phyloP scores from a whole-genome alignment of 192 early-diverging fungal species.

The Backusella tarrabulga region DNA sequence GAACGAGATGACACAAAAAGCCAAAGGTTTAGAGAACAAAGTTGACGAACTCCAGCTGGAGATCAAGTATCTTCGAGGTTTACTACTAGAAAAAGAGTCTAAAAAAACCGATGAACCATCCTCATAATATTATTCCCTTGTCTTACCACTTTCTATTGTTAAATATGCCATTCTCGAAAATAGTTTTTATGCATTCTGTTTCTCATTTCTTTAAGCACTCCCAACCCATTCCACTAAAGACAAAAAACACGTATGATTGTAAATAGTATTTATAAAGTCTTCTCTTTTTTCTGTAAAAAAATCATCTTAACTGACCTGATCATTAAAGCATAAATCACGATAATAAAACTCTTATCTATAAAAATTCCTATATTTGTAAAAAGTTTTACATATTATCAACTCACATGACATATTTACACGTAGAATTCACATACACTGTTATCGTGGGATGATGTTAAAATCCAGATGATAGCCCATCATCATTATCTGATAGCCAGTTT shows the following conservation, averaged over 20 bases:
- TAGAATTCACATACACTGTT: background rate
- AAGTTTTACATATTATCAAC: background rate
- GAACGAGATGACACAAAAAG: constrained; percentile 68
- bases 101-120: background rate
- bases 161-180: background rate
- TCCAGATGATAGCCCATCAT: background rate
- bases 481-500: background rate
- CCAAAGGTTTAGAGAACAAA: constrained; percentile 68
- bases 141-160: background rate
- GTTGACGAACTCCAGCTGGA: constrained; percentile 86
- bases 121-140: background rate
- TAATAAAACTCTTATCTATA: background rate
- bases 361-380: background rate
- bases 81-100: constrained; percentile 79
- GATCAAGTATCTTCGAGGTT: constrained; percentile 81
- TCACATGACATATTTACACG: background rate
- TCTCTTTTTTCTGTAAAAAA: background rate
- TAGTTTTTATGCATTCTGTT: background rate
- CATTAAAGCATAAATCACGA: background rate
- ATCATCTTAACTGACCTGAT: background rate
- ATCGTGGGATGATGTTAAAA: background rate
- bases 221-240: background rate
- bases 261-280: constrained; percentile 3
- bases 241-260: background rate
- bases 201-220: background rate